Evolutionary conservation across 2,329 filamentous ascomycete genomes (phyloP).

Genomic region (Pezicula radicicola): DNA sequence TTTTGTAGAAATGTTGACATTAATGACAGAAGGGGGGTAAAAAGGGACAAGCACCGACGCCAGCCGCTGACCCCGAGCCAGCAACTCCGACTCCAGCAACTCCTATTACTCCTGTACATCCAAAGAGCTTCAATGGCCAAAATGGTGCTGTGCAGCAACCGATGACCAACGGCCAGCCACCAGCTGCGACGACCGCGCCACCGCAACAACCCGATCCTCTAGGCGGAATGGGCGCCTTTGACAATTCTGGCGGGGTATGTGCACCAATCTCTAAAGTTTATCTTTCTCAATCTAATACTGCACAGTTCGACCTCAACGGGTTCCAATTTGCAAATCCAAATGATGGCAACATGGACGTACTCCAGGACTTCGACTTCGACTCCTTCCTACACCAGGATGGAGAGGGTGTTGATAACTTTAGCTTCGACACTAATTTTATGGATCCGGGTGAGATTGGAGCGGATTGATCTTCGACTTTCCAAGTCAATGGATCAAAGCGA

Average conservation of each 20-base stretch:
- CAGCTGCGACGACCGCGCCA: conserved; percentile 40
- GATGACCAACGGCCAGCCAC: conserved; percentile 30
- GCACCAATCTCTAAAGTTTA: neutral
- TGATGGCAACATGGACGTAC: conserved; percentile 48
- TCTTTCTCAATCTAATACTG: conserved; percentile 10
- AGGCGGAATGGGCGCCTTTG: conserved; percentile 42
- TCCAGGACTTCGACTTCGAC: conserved; percentile 67
- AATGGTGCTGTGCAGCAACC: conserved; percentile 42
- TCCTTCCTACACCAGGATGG: conserved; percentile 62
- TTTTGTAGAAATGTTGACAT: conserved; percentile 31
- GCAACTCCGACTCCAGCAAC: conserved; percentile 61
- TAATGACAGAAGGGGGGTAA: conserved; percentile 35
- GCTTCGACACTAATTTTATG: conserved; percentile 54
- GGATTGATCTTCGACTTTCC: conserved; percentile 36
- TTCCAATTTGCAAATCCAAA: conserved; percentile 57
- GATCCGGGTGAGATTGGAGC: conserved; percentile 56
- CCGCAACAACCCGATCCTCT: conserved; percentile 44
- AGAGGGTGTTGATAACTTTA: conserved; percentile 43
- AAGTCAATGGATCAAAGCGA: neutral
- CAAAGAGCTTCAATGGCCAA: conserved; percentile 46
- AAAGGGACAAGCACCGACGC: conserved; percentile 64
- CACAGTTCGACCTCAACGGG: conserved; percentile 22
- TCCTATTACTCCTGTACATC: conserved; percentile 58
- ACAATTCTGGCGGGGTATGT: conserved; percentile 27
- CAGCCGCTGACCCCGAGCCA: conserved; percentile 55